A percentile compares a stretch with the other conserved stretches of the same genome.
Conservation (phyloP, 1,139 yeast genomes). For the Lodderomyces parapsilosis region DNA sequence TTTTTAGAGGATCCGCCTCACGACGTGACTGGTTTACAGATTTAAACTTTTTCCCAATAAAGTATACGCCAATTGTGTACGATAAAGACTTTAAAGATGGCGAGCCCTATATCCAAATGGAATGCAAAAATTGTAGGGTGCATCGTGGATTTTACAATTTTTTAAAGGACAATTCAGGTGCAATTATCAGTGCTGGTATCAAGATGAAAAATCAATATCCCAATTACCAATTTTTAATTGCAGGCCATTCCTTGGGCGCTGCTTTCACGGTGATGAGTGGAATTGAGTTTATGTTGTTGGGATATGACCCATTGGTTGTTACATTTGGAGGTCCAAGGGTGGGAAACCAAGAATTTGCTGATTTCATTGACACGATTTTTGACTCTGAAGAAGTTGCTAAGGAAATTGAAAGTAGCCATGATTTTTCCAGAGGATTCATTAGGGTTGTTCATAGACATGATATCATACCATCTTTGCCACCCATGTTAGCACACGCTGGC, state of each 20-base stretch:
- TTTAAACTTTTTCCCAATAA: constrained; percentile 42
- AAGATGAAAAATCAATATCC: constrained; percentile 33
- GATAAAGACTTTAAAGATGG: constrained; percentile 13
- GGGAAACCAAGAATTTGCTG: constrained; percentile 51
- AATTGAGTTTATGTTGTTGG: constrained; percentile 53
- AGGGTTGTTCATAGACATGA: constrained; percentile 60
- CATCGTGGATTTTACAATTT: constrained; percentile 60
- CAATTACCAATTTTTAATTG: constrained; percentile 48
- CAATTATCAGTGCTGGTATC: constrained; percentile 32
- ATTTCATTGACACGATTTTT: constrained; percentile 53
- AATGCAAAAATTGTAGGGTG: constrained; percentile 51
- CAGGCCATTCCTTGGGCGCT: constrained; percentile 77
- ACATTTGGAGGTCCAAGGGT: constrained; percentile 63
- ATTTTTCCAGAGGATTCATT: constrained; percentile 33
- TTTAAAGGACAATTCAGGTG: constrained; percentile 36
- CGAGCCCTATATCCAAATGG: constrained; percentile 16
- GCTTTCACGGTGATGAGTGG: constrained; percentile 64
- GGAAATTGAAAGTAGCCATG: constrained; percentile 11
- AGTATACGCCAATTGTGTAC: constrained; percentile 33
- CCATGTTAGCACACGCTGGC: constrained; percentile 50
- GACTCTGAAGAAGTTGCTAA: constrained; percentile 26
- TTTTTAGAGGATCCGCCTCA: constrained; percentile 59
- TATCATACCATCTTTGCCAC: constrained; percentile 58
- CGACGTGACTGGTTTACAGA: constrained; percentile 58
- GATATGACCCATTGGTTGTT: constrained; percentile 51